A percentile compares a stretch with the other conserved stretches of the same genome.
Evolutionary conservation across 129 eudicot species (phyloP).

Genomic region (Glebionis coronaria): DNA sequence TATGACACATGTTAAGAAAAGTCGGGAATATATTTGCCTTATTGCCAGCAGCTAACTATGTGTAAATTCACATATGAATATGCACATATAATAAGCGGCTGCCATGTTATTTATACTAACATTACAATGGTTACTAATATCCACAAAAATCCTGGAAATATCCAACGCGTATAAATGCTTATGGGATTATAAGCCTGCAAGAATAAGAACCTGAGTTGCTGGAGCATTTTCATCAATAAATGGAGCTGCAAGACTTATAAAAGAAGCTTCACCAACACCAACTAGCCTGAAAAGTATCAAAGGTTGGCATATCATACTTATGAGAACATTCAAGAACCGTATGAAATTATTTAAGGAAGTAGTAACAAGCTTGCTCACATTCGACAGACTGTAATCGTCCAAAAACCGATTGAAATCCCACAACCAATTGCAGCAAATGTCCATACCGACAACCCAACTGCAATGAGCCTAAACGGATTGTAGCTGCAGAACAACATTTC

Average conservation of each 20-base stretch:
- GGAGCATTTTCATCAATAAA: constrained; percentile 96
- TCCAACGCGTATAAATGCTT: not conserved
- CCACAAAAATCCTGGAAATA: not conserved
- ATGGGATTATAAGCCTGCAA: not conserved
- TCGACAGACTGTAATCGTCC: constrained; percentile 73
- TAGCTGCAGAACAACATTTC: constrained; percentile 42
- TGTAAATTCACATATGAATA: too few species aligned
- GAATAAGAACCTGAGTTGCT: constrained; percentile 49
- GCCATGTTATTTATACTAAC: not conserved
- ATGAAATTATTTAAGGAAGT: not conserved
- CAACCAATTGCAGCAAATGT: constrained; percentile 70
- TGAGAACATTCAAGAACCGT: not conserved
- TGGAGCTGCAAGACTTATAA: constrained; percentile 97
- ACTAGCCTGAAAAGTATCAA: constrained; percentile 58
- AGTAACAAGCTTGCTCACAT: constrained; percentile 46
- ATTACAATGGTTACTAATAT: not conserved
- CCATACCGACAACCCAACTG: constrained; percentile 89
- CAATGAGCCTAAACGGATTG: constrained; percentile 92
- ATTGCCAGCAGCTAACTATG: too few species aligned
- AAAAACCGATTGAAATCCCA: constrained; percentile 70
- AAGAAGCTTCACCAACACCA: constrained; percentile 99
- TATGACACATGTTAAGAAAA: too few species aligned
- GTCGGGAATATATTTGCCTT: too few species aligned
- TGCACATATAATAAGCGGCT: too few species aligned
- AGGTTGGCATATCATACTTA: constrained; percentile 6